Percentiles rank a stretch among this genome's conserved stretches.
Evolutionary conservation across 306 rosid genomes (phyloP).

Genomic region (Quercus ilex): DNA sequence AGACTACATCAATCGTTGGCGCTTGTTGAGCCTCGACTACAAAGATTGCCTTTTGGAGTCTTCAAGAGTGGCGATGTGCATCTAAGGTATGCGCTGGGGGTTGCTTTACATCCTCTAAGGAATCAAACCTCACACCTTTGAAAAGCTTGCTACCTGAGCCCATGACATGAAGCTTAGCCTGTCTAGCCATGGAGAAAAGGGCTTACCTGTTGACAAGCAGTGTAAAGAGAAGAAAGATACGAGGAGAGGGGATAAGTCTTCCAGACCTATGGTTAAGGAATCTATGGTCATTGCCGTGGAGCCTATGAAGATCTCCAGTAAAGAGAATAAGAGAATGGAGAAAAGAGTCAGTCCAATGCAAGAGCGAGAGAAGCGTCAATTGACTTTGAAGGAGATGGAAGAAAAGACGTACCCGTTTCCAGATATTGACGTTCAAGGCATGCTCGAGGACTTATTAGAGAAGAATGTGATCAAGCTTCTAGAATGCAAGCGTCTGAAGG

Average conservation of each 20-base stretch:
- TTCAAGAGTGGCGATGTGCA: too few species aligned
- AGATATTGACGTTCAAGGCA: background rate
- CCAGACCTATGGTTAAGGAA: background rate
- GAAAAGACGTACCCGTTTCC: background rate
- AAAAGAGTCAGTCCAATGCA: background rate
- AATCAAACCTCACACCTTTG: background rate
- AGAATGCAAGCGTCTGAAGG: background rate
- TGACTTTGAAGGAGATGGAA: background rate
- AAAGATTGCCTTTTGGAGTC: background rate
- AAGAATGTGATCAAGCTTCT: background rate
- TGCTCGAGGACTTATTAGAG: background rate
- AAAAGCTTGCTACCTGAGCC: background rate
- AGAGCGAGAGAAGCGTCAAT: background rate
- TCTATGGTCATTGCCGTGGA: background rate
- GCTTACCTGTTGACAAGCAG: background rate
- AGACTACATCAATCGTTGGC: background rate
- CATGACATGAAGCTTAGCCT: background rate
- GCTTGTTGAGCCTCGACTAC: background rate
- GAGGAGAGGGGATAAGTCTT: background rate
- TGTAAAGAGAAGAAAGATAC: background rate
- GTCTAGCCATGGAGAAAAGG: background rate
- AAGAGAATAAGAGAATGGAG: background rate
- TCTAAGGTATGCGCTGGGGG: background rate
- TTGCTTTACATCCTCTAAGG: background rate
- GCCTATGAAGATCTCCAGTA: background rate